Evolutionary conservation across 2,329 filamentous ascomycete genomes (phyloP).

Genomic region (Aspergillus phoenicis): DNA sequence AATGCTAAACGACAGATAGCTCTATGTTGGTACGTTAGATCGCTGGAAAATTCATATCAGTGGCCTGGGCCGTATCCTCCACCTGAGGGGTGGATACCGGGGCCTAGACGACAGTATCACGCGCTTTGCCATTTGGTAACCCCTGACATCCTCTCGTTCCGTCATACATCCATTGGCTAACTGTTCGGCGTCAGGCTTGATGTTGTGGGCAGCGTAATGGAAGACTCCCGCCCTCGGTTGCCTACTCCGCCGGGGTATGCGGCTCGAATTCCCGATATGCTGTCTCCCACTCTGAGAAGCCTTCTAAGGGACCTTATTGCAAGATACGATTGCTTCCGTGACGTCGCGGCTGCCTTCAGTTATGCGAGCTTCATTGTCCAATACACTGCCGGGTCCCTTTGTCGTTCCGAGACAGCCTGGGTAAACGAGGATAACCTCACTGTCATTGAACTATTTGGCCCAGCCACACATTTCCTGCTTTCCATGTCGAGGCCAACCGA

Average conservation of each 20-base stretch:
- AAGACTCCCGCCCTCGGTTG: not conserved
- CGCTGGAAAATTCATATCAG: conserved; percentile 26
- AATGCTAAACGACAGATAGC: not conserved
- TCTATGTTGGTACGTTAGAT: conserved; percentile 24
- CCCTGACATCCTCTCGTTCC: not conserved
- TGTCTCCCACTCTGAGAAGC: not conserved
- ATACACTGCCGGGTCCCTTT: not conserved
- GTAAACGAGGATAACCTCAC: not conserved
- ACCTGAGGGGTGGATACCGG: conserved; percentile 22
- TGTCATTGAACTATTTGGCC: not conserved
- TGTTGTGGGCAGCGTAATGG: not conserved
- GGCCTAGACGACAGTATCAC: conserved; percentile 11
- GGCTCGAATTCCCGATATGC: not conserved
- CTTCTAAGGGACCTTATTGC: not conserved
- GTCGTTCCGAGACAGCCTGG: not conserved
- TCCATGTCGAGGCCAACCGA: not conserved
- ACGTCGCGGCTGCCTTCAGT: not conserved
- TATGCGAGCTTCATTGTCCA: not conserved
- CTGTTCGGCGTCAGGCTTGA: not conserved
- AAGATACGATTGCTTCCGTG: not conserved
- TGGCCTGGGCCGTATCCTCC: conserved; percentile 23
- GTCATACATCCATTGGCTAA: not conserved
- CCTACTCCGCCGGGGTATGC: not conserved
- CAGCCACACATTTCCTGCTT: conserved; percentile 2
- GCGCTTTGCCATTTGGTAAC: not conserved